phyloP scores from a whole-genome alignment of 2,329 filamentous ascomycete genomes.

The Cladophialophora exuberans region DNA sequence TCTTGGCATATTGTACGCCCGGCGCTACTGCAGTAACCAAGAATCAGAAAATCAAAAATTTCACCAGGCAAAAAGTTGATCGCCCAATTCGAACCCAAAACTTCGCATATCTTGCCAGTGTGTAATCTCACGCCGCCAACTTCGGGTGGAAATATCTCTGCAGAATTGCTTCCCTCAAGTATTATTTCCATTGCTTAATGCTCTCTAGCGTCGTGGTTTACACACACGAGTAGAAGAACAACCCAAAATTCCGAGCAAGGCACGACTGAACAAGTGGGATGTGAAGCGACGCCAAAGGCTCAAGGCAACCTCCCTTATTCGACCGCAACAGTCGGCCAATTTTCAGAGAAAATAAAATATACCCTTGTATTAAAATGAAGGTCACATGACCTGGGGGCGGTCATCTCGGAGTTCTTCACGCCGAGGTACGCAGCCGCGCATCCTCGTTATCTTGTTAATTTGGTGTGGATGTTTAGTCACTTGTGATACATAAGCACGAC shows the following conservation, averaged over 20 bases:
- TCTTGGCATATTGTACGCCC: no score
- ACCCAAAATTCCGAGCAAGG: conserved; percentile 60
- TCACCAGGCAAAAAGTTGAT: conserved; percentile 38
- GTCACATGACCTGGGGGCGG: neutral
- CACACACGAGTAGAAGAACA: conserved; percentile 58
- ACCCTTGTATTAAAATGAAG: neutral
- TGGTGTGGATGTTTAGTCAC: no score
- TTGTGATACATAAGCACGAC: no score
- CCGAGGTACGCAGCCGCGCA: no score
- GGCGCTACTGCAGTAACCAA: no score
- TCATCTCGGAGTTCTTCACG: neutral
- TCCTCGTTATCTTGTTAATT: no score
- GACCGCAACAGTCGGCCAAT: conserved; percentile 34
- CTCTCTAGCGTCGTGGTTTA: conserved; percentile 58
- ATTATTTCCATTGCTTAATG: conserved; percentile 58
- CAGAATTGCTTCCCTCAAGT: conserved; percentile 64
- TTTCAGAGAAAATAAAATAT: conserved; percentile 21
- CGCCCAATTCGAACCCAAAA: conserved; percentile 32
- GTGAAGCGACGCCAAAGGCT: conserved; percentile 31
- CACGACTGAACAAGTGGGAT: conserved; percentile 43
- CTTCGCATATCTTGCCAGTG: conserved; percentile 41
- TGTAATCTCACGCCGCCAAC: conserved; percentile 60
- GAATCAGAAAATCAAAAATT: conserved; percentile 4
- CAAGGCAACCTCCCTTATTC: conserved; percentile 33
- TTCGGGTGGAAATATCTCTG: conserved; percentile 59